Evolutionary conservation across 768 basidiomycete genomes (phyloP).

Genomic region (Stropharia rugosoannulata): DNA sequence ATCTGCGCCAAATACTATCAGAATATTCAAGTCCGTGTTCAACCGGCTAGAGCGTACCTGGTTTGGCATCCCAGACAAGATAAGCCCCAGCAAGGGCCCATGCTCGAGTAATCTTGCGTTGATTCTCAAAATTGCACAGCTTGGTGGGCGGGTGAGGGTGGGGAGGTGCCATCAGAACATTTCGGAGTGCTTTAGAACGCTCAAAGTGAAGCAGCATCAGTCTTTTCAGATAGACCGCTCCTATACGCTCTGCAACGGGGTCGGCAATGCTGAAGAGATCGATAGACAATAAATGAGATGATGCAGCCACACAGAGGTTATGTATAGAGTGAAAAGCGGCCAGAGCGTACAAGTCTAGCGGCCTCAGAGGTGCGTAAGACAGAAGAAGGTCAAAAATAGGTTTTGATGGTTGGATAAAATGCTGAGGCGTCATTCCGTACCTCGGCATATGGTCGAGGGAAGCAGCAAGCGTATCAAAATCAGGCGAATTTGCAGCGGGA

Average conservation of each 20-base stretch:
- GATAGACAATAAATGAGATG: slow-evolving; percentile 38
- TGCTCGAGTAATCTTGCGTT: slow-evolving; percentile 23
- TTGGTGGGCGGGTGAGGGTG: slow-evolving; percentile 20
- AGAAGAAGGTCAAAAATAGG: slow-evolving; percentile 33
- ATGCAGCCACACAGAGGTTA: slow-evolving; percentile 37
- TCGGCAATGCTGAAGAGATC: slow-evolving; percentile 35
- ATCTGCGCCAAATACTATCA: slow-evolving; percentile 28
- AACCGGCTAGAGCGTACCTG: slow-evolving; percentile 12
- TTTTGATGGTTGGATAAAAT: slow-evolving; percentile 23
- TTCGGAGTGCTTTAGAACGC: slow-evolving; percentile 34
- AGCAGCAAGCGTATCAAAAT: slow-evolving; percentile 42
- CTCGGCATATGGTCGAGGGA: slow-evolving; percentile 38
- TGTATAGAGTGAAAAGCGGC: slow-evolving; percentile 33
- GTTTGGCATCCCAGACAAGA: slow-evolving; percentile 26
- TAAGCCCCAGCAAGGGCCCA: slow-evolving; percentile 29
- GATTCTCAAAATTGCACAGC: slow-evolving; percentile 22
- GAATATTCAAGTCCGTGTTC: not conserved
- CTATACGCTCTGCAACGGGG: slow-evolving; percentile 34
- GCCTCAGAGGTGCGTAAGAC: slow-evolving; percentile 29
- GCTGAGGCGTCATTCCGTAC: slow-evolving; percentile 21
- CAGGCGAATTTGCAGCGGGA: slow-evolving; percentile 49
- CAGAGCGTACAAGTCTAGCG: slow-evolving; percentile 41
- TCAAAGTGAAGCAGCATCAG: slow-evolving; percentile 37
- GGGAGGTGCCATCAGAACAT: slow-evolving; percentile 20
- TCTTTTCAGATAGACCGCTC: slow-evolving; percentile 39